These are phyloP conservation scores for Fagopyrum homotropicum DNA, from an alignment of 148 eudicot genomes.

Conservation along the genomic window DNA sequence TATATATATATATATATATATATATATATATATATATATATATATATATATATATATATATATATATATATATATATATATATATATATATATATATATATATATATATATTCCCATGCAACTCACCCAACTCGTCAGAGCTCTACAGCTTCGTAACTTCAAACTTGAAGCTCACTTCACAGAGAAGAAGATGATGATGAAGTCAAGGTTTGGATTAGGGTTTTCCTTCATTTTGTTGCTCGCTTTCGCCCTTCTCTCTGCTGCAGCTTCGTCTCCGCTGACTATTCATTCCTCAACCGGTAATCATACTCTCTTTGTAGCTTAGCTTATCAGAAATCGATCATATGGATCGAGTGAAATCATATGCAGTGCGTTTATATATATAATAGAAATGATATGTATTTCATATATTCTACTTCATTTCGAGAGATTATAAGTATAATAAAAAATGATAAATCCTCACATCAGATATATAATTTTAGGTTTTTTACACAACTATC, in stretches of 20 bases:
- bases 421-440: too few species aligned
- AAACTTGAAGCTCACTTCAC: neutral
- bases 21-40: slow-evolving; percentile 4
- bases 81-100: neutral
- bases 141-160: neutral
- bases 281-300: neutral
- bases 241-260: slow-evolving; percentile 4
- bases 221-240: neutral
- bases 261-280: neutral
- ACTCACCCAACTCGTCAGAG: neutral
- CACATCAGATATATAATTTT: too few species aligned
- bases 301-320: neutral
- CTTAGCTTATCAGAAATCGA: neutral
- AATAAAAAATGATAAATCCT: too few species aligned
- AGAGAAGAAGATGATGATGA: neutral
- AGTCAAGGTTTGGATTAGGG: neutral
- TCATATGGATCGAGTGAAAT: neutral
- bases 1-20: slow-evolving; percentile 4
- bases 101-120: slow-evolving; percentile 2
- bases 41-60: slow-evolving; percentile 4
- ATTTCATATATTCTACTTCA: too few species aligned
- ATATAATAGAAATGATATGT: too few species aligned
- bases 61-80: slow-evolving; percentile 4
- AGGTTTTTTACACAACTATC: too few species aligned
- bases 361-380: too few species aligned